phyloP scores from a whole-genome alignment of 2,329 filamentous ascomycete species.

The Fusarium sp. region DNA sequence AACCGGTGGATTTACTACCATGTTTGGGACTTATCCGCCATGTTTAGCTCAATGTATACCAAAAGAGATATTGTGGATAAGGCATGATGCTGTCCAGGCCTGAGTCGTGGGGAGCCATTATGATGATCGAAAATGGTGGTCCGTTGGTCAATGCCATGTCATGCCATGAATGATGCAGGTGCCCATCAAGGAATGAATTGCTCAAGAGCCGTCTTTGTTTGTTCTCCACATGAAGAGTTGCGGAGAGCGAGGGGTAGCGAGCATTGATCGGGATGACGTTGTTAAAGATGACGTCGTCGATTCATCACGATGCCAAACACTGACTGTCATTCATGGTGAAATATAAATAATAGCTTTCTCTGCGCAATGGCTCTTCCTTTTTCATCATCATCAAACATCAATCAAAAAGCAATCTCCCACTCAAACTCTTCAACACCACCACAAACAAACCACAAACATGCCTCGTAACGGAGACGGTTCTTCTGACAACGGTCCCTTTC shows the following conservation, averaged over 20 bases:
- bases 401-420: background rate
- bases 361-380: background rate
- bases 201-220: constrained; percentile 10
- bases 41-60: constrained; percentile 1
- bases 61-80: constrained; percentile 17
- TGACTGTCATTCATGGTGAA: constrained; percentile 9
- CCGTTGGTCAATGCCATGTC: background rate
- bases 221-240: constrained; percentile 23
- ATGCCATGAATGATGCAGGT: constrained; percentile 16
- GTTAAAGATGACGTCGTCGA: constrained; percentile 33
- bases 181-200: constrained; percentile 1
- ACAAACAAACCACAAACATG: constrained; percentile 49
- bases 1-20: background rate
- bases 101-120: constrained; percentile 2
- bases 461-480: constrained; percentile 60
- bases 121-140: constrained; percentile 4
- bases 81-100: constrained; percentile 22
- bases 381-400: constrained; percentile 13
- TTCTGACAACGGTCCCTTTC: constrained; percentile 57
- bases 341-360: constrained; percentile 31
- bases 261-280: constrained; percentile 33
- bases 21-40: background rate
- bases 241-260: constrained; percentile 9
- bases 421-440: constrained; percentile 2
- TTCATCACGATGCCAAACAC: constrained; percentile 31